phyloP scores from a whole-genome alignment of 257 asterid genomes.

The Penstemon barbatus region DNA sequence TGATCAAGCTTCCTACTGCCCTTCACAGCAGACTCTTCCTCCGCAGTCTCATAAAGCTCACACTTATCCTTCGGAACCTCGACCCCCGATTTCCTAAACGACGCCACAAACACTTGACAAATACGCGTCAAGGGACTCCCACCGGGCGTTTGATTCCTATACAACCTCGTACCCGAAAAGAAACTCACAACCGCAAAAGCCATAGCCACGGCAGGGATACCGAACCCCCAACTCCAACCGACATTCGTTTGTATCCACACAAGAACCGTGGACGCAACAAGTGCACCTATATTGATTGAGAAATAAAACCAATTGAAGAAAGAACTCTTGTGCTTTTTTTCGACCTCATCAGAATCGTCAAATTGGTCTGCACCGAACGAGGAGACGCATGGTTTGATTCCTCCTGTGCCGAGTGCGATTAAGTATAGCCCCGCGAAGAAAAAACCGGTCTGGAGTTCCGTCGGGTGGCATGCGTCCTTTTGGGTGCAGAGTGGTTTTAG shows the following conservation, averaged over 20 bases:
- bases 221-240: constrained; percentile 79
- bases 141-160: constrained; percentile 61
- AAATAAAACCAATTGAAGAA: constrained; percentile 73
- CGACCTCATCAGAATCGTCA: constrained; percentile 50
- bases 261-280: constrained; percentile 54
- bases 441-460: constrained; percentile 44
- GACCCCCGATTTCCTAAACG: constrained; percentile 41
- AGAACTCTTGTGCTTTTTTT: constrained; percentile 56
- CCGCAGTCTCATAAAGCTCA: constrained; percentile 45
- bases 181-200: constrained; percentile 58
- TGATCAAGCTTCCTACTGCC: constrained; percentile 71
- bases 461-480: constrained; percentile 39
- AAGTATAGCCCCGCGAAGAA: constrained; percentile 59
- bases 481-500: constrained; percentile 50
- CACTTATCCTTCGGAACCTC: constrained; percentile 43
- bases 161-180: constrained; percentile 56
- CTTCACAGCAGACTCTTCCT: constrained; percentile 44
- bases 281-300: constrained; percentile 69
- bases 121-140: constrained; percentile 70
- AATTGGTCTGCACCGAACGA: constrained; percentile 71
- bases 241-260: constrained; percentile 68
- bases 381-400: constrained; percentile 69
- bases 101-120: constrained; percentile 55
- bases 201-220: constrained; percentile 74
- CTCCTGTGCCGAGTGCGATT: constrained; percentile 67